Base-by-base conservation (phyloP, 2,329 filamentous ascomycete species). In the Aspergillus amoenus region DNA sequence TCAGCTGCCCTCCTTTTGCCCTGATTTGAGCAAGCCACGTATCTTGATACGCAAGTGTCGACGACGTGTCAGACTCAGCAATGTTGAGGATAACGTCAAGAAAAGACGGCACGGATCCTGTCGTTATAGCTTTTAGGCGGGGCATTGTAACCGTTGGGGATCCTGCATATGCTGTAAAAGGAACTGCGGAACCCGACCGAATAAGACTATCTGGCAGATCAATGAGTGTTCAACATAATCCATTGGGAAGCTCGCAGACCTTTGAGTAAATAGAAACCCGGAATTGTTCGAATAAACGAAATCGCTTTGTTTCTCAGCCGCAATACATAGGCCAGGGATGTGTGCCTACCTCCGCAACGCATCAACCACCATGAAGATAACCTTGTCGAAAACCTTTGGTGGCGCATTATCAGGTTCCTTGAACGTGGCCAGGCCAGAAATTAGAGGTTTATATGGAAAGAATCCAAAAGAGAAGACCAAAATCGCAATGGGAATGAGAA, bases 121-220 rank as follows among this genome's bases (percentile, higher is more conserved):
- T 97, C 1, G 94, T 99, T 62, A 99, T 92, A 48, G 94, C 92
- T 78, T 99, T 99, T 68, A 99, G 87, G 61, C 93, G 88, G 42
- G 94, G 94, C 94, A 99, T 97, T 17, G 94, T 99, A 60, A 99
- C 93, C 7, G 94, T 99, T 2, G 94, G 94, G 51, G 95, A 92
- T n/a, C 91, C 89, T 17, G 94, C 94, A 82, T 96, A 89, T 34
- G 93, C 93, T 32, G 94, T 99, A 72, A 96, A 99, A 3, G 94
- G 94, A 39, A 97, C 81, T 6, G 94, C 95, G 57, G 83, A 83
- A 58, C 93, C 93, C 74, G 87, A 81, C 68, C 88, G 85, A 70
- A 97, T 96, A 63, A 97, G 81, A 66, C 91, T 96, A 69, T 21
- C 51, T 30, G 40, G 46, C 21, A 60, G 43, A 56, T 63, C 47